A percentile compares a stretch with the other conserved stretches of the same genome.
Conservation (phyloP, 768 basidiomycete species). For the Mycena vitilis region DNA sequence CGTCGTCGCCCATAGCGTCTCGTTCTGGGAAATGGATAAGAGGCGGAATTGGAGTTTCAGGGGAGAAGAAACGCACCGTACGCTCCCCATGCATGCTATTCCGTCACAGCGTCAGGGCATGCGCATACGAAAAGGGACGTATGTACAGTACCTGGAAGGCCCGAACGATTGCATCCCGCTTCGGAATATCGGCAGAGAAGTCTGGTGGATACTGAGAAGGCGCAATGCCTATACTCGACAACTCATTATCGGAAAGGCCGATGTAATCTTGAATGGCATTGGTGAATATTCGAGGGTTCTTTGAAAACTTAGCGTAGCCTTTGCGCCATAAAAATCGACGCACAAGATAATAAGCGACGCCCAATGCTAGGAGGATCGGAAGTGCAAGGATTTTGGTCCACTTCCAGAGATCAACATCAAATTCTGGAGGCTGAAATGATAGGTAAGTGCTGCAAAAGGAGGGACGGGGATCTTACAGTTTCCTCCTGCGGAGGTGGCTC, state of each 20-base stretch:
- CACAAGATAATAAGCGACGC: conserved; percentile 24
- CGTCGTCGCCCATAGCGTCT: conserved; percentile 92
- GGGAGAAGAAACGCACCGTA: conserved; percentile 68
- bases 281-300: conserved; percentile 33
- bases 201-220: conserved; percentile 12
- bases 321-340: not conserved
- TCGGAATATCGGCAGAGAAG: conserved; percentile 65
- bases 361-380: conserved; percentile 21
- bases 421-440: conserved; percentile 9
- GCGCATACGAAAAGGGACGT: not conserved
- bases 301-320: not conserved
- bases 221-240: conserved; percentile 3
- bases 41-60: conserved; percentile 1
- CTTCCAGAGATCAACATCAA: conserved; percentile 28
- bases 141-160: conserved; percentile 77
- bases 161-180: conserved; percentile 76
- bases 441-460: not conserved
- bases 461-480: not conserved
- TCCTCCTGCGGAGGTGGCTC: not conserved
- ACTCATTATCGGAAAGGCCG: conserved; percentile 25
- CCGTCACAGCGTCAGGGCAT: conserved; percentile 26
- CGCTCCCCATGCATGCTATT: conserved; percentile 85
- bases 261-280: conserved; percentile 29
- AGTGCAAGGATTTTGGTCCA: conserved; percentile 19
- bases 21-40: conserved; percentile 62